Base-by-base conservation (phyloP, 1,284 basidiomycete genomes). In the Marasmius oreades region DNA sequence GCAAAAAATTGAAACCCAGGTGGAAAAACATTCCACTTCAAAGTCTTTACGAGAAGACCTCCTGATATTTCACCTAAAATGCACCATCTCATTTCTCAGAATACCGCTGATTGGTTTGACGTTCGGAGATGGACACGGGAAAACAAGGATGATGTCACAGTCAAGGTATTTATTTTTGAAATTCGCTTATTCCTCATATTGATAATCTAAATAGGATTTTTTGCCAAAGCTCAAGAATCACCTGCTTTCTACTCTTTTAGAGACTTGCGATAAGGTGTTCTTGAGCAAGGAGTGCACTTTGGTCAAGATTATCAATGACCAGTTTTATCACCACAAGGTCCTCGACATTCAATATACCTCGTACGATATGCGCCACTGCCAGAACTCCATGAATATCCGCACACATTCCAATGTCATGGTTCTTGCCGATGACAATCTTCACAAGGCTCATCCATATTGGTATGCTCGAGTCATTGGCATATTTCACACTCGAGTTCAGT, bases 261-360 rank as follows among this genome's bases (percentile, higher is more conserved):
- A 67, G 0, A 63, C 71, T 39, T 64, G 66, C 12, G 56, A 60
- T 6, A 43, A 52, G 8, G 6, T 23, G 26, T 71, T 67, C 43
- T 59, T 68, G 2, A 53, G 55, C 4, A 48, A 46, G 11, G 63
- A 74, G 36, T 42, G 55, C 34, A 66, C 64, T 28, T 47, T 2
- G 6, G 2, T 67, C 8, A 48, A 26, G 3, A 44, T 66, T 3
- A 22, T 58, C 0, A 34, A 55, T 6, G 59, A 66, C 20, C 6
- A 16, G 8, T 50, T 67, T 2, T 68, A 63, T 31, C 14, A 14
- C 0, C 59, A 62, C 37, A 62, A 64, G 10, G 59, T 61, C 0
- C 47, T 66, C 3, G 23, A 23, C 0, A 33, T 67, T 46, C 66
- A 70, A 31, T 70, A 65, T 42, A 71, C 62, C 0, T 67, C 65